Conservation (phyloP, 768 basidiomycete species). For the Tephrocybe sp. region DNA sequence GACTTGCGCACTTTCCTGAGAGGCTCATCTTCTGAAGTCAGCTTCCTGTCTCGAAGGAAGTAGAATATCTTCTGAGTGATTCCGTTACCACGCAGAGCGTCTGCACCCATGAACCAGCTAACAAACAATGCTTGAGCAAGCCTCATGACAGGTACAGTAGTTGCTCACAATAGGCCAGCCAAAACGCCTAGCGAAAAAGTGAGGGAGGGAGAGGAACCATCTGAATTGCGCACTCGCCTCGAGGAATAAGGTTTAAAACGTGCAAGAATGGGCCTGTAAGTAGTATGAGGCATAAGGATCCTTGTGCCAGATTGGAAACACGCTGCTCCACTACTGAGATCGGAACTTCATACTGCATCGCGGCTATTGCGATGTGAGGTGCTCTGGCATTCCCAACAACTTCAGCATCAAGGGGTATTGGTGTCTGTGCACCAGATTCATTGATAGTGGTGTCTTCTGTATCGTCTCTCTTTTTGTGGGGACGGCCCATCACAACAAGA, state of each 20-base stretch:
- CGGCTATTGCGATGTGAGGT: conserved; percentile 3
- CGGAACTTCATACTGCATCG: conserved; percentile 43
- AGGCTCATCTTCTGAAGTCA: conserved; percentile 67
- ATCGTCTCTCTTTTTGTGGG: conserved; percentile 34
- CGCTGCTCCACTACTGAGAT: conserved; percentile 87
- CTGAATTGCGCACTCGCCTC: conserved; percentile 36
- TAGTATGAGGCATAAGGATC: conserved; percentile 72
- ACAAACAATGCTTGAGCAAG: neutral
- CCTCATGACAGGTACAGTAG: neutral
- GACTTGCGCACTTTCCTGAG: conserved; percentile 72
- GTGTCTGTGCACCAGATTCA: conserved; percentile 9
- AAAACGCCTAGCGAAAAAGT: conserved; percentile 50
- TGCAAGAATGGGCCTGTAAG: conserved; percentile 82
- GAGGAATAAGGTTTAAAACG: conserved; percentile 74
- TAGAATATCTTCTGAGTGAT: conserved; percentile 81
- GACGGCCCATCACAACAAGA: conserved; percentile 63
- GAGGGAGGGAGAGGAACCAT: conserved; percentile 1
- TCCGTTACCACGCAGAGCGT: conserved; percentile 76
- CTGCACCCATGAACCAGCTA: conserved; percentile 92
- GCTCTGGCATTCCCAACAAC: conserved; percentile 7
- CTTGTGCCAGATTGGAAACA: conserved; percentile 88
- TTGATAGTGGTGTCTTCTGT: conserved; percentile 24
- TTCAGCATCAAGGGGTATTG: conserved; percentile 7
- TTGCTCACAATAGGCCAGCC: conserved; percentile 81
- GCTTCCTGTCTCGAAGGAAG: conserved; percentile 66